Evolutionary conservation across 805 yeast genomes (phyloP), one percentile per base, ranked within the genome.

Genomic region (Saccharomycopsis oosterbeekiorum): DNA sequence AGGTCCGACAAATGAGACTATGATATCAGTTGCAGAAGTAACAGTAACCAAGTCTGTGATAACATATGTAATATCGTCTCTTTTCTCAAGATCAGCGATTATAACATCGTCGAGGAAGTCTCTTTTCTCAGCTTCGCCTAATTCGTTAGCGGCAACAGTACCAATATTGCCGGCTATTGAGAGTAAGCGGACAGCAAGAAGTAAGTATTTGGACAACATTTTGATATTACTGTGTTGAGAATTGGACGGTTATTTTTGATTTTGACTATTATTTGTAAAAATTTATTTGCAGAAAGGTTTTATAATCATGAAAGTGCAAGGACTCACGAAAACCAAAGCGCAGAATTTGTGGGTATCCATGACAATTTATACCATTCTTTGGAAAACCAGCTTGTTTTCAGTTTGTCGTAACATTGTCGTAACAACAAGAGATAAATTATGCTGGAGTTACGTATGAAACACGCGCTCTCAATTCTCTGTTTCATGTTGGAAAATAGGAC

Each of bases 41-140:
- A 51, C 62, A 29, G 59, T 56, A 29, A 50, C 59, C 40, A 60
- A 37, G 17, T 51, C 59, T 4, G 62, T 56, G 14, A 60, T 26
- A 34, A 43, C 34, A 51, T 24, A 60, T 15, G 59, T 60, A 17
- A 37, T 24, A 8, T 21, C 62, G n/a, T 47, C 55, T 59, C 60
- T 59, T 24, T 36, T 41, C 39, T 59, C 57, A n/a, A 59, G 40
- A 4, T 59, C 53, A 24, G 40, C 40, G 6, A 37, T n/a, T 10
- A 24, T 15, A 10, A 39, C 50, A 14, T 43, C 56, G 3, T 57
- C 54, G 34, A 57, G 37, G n/a, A 34, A 29, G 4, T 55, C 58
- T 55, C 34, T 55, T 37, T 39, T 54, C 21, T 47, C 53, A 3
- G 24, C 21, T 24, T 26, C 53, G 5, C 36, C 58, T 11, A 56